These are phyloP conservation scores for Penicillium sp. DNA, from an alignment of 2,329 filamentous ascomycete genomes.

Conservation along the genomic window DNA sequence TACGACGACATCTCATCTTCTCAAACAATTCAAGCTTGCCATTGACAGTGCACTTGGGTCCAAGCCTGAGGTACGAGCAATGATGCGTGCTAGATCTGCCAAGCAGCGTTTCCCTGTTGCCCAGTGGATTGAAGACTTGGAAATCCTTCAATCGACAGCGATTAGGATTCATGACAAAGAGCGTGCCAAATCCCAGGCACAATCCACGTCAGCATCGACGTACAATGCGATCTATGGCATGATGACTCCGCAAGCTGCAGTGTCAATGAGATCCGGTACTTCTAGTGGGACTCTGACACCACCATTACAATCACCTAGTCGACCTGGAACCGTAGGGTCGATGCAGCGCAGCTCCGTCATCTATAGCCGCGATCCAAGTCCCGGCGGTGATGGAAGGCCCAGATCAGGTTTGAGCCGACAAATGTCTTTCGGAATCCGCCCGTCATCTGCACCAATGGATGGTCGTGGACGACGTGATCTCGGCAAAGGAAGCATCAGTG, in stretches of 20 bases:
- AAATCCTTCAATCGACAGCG: constrained; percentile 55
- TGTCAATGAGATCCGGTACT: constrained; percentile 15
- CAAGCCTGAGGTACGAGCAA: constrained; percentile 50
- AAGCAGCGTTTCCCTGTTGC: constrained; percentile 62
- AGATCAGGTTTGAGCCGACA: constrained; percentile 33
- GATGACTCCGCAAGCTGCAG: constrained; percentile 25
- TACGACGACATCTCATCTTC: constrained; percentile 56
- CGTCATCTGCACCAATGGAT: constrained; percentile 37
- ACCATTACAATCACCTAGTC: constrained; percentile 33
- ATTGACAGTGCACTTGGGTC: constrained; percentile 58
- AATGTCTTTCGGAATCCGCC: constrained; percentile 37
- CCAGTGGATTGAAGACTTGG: constrained; percentile 61
- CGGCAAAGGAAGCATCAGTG: constrained; percentile 21
- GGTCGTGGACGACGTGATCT: constrained; percentile 27
- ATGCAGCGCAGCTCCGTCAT: constrained; percentile 38
- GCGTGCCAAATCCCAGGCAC: constrained; percentile 27
- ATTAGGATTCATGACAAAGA: constrained; percentile 53
- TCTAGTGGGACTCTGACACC: constrained; percentile 25
- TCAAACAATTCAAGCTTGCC: constrained; percentile 60
- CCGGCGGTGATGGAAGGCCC: constrained; percentile 27
- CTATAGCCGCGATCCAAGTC: constrained; percentile 36
- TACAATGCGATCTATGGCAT: constrained; percentile 41
- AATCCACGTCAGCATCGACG: constrained; percentile 35
- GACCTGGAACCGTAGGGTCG: constrained; percentile 32
- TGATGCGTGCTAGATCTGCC: constrained; percentile 60